Conservation (phyloP, 306 rosid genomes). For the Trichosanthes truncata region DNA sequence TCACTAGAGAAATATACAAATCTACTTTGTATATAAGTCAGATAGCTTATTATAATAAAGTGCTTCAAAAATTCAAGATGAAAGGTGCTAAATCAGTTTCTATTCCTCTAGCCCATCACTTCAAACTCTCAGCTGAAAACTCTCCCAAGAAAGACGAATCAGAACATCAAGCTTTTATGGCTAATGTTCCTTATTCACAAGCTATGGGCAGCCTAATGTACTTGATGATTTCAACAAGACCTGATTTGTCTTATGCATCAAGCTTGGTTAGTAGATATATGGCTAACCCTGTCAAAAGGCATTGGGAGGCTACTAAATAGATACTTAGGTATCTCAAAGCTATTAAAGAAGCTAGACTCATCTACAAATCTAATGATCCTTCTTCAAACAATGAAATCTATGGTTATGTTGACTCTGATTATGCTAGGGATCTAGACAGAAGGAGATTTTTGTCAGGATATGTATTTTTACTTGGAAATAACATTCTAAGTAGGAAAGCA, state of each 20-base stretch:
- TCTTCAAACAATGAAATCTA: background rate
- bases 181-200: background rate
- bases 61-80: background rate
- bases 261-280: background rate
- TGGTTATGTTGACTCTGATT: background rate
- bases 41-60: rapidly evolving
- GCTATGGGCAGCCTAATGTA: background rate
- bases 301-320: background rate
- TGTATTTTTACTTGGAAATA: background rate
- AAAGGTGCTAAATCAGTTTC: rapidly evolving
- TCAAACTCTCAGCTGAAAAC: background rate
- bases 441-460: background rate
- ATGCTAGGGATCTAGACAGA: background rate
- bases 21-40: rapidly evolving
- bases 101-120: background rate
- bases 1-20: background rate
- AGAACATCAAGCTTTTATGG: background rate
- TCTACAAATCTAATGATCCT: background rate
- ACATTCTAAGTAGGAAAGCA: background rate
- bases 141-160: background rate
- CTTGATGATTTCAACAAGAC: background rate
- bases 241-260: background rate
- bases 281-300: background rate
- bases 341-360: background rate
- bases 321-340: background rate